phyloP scores from a whole-genome alignment of 495 filamentous ascomycete species.

The Podospora pseudopauciseta region DNA sequence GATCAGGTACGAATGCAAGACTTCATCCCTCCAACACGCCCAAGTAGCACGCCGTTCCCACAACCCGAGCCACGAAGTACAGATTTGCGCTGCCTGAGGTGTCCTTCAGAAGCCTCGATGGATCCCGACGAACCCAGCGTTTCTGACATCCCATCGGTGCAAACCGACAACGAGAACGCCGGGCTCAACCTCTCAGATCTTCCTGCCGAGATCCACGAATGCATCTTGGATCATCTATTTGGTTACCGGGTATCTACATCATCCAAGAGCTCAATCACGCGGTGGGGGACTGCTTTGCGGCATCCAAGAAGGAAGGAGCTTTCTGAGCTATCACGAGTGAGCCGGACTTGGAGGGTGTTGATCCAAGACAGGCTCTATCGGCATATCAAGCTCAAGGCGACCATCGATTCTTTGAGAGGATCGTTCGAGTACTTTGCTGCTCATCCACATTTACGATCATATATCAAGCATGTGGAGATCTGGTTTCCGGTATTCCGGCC shows the following conservation, averaged over 20 bases:
- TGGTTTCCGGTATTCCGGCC: conserved; percentile 71
- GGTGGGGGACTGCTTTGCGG: conserved; percentile 62
- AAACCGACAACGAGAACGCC: conserved; percentile 35
- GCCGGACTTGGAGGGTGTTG: conserved; percentile 56
- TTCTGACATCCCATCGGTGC: conserved; percentile 17
- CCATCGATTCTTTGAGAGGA: conserved; percentile 52
- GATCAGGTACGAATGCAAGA: conserved; percentile 44
- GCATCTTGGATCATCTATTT: conserved; percentile 64
- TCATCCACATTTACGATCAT: conserved; percentile 55
- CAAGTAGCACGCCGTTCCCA: conserved; percentile 56
- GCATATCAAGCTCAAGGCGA: conserved; percentile 71
- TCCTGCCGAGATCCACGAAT: conserved; percentile 68
- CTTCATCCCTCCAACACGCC: conserved; percentile 50
- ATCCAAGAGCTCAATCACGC: conserved; percentile 50
- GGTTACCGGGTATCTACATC: conserved; percentile 59
- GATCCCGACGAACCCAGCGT: conserved; percentile 26
- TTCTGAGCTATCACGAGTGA: conserved; percentile 62
- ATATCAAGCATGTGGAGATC: conserved; percentile 68
- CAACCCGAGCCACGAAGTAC: conserved; percentile 46
- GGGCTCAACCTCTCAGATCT: conserved; percentile 50
- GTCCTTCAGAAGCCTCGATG: conserved; percentile 31
- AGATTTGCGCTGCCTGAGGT: conserved; percentile 39
- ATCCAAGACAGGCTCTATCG: conserved; percentile 68
- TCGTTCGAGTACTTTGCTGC: conserved; percentile 55
- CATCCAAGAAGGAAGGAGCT: conserved; percentile 64